Percentiles rank a stretch among this genome's conserved stretches.
Evolutionary conservation across 192 early-diverging fungal genomes (phyloP).

Genomic region (Entomortierella parvispora): DNA sequence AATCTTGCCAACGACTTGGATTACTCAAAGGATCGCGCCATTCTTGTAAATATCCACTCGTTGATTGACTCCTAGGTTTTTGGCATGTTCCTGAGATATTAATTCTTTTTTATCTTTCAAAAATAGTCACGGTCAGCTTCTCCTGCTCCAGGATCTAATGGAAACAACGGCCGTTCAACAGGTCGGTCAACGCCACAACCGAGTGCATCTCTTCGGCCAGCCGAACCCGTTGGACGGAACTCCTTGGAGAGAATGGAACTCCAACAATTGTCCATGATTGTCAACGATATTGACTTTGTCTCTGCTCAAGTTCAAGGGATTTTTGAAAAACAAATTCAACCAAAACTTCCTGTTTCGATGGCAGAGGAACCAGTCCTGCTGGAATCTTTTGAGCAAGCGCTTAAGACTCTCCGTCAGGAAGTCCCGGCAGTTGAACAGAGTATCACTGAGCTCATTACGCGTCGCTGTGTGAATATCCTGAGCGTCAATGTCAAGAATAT

Average conservation of each 20-base stretch:
- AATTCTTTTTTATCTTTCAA: no score
- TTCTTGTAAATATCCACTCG: conserved; percentile 13
- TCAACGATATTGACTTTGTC: conserved; percentile 54
- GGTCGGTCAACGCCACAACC: conserved; percentile 22
- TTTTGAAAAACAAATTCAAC: conserved; percentile 49
- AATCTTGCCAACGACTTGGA: neutral
- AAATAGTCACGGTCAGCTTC: conserved; percentile 33
- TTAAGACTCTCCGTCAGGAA: conserved; percentile 26
- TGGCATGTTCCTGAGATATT: no score
- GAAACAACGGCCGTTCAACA: conserved; percentile 2
- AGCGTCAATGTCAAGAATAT: conserved; percentile 49
- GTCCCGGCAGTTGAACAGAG: conserved; percentile 50
- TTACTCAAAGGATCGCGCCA: conserved; percentile 23
- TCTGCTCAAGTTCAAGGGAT: conserved; percentile 31
- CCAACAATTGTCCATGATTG: conserved; percentile 53
- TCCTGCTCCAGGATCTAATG: conserved; percentile 18
- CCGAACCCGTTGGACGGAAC: conserved; percentile 6
- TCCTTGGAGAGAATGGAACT: conserved; percentile 42
- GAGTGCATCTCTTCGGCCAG: conserved; percentile 8
- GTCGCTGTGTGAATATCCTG: conserved; percentile 58
- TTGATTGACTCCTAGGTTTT: no score
- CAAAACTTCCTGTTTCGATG: conserved; percentile 56
- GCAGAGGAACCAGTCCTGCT: conserved; percentile 55
- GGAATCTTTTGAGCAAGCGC: conserved; percentile 42
- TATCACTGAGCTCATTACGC: conserved; percentile 55